Evolutionary conservation across 108 stramenopile species (phyloP).

Genomic region (Cyclotella choctawhatcheeana): DNA sequence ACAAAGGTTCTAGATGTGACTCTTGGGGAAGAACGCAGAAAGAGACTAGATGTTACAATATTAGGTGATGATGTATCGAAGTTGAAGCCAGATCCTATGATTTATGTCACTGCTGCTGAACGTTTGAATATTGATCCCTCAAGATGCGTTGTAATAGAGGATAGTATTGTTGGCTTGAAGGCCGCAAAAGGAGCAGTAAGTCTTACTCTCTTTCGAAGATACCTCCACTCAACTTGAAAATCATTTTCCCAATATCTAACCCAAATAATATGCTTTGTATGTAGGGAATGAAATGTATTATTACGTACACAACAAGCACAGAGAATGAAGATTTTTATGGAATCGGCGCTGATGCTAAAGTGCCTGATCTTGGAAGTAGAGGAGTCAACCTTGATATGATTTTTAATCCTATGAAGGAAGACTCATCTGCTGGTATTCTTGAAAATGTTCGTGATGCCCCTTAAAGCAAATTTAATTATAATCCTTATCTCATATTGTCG

Average conservation of each 20-base stretch:
- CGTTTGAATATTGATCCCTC: constrained; percentile 60
- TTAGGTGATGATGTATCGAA: constrained; percentile 87
- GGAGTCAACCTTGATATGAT: constrained; percentile 74
- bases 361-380: constrained; percentile 75
- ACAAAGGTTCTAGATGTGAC: constrained; percentile 79
- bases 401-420: constrained; percentile 72
- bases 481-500: not conserved
- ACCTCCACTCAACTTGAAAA: no score
- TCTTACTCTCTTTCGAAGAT: not conserved
- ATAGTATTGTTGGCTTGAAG: constrained; percentile 82
- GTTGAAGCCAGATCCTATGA: constrained; percentile 89
- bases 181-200: constrained; percentile 88
- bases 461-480: not conserved
- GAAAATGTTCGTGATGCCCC: constrained; percentile 62
- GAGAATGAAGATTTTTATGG: constrained; percentile 83
- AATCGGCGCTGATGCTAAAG: constrained; percentile 78
- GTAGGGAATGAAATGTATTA: constrained; percentile 83
- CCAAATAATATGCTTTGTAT: not conserved
- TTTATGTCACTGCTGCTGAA: constrained; percentile 83
- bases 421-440: constrained; percentile 66
- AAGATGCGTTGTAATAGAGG: constrained; percentile 89
- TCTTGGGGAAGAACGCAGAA: constrained; percentile 74
- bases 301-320: constrained; percentile 87
- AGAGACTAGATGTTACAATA: constrained; percentile 81
- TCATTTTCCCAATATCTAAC: no score